A percentile compares a stretch with the other conserved stretches of the same genome.
These are phyloP conservation scores for Euphorbia tirucalli DNA, from an alignment of 345 rosid species.

Conservation along the genomic window DNA sequence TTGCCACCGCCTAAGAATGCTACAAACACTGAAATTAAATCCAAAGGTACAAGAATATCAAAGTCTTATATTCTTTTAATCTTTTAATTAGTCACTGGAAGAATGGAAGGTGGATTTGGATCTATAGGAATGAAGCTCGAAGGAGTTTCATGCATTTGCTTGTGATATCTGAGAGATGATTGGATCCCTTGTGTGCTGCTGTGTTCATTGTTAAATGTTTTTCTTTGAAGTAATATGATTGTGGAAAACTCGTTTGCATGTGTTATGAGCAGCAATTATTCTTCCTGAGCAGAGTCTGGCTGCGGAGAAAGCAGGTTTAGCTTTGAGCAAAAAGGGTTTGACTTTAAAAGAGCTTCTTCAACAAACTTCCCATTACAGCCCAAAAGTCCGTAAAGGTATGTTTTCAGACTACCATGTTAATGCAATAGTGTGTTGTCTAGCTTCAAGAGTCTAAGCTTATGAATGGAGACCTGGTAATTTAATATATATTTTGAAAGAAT, in stretches of 20 bases:
- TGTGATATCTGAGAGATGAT: not conserved
- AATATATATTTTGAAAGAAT: not conserved
- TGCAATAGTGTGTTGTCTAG: not conserved
- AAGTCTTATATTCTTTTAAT: not conserved
- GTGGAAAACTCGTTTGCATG: not conserved
- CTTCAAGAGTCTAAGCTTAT: not conserved
- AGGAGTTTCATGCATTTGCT: not conserved
- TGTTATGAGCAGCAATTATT: conserved; percentile 57
- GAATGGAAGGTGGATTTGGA: not conserved
- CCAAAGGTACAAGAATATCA: conserved; percentile 51
- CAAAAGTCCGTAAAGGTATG: conserved; percentile 78
- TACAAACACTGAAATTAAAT: conserved; percentile 81
- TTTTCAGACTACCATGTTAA: not conserved
- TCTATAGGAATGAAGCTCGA: not conserved
- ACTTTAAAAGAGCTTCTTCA: conserved; percentile 77
- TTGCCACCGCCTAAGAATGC: conserved; percentile 87
- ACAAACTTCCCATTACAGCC: conserved; percentile 78
- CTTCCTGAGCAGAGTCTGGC: conserved; percentile 93
- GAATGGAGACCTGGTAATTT: not conserved
- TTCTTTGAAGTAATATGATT: conserved; percentile 2
- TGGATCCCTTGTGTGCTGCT: not conserved
- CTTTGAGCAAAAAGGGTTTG: conserved; percentile 88
- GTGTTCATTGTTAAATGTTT: conserved; percentile 1
- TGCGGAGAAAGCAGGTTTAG: conserved; percentile 68
- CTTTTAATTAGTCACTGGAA: not conserved